phyloP scores from a whole-genome alignment of 192 early-diverging fungal genomes.

The Linnemannia schmuckeri region DNA sequence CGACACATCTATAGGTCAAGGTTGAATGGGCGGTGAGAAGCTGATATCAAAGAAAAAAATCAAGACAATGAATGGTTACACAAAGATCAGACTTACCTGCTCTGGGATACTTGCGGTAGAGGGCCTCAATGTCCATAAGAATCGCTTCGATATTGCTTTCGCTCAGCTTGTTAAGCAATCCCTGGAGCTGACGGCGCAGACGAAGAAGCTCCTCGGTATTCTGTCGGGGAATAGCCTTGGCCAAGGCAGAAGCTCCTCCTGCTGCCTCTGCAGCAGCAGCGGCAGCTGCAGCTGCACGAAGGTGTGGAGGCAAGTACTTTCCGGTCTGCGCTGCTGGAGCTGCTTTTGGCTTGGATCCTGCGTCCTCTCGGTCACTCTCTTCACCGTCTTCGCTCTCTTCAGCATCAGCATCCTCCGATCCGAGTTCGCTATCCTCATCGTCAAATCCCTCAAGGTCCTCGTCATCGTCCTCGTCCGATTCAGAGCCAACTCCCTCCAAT shows the following conservation, averaged over 20 bases:
- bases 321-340: conserved; percentile 5
- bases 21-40: not conserved
- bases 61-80: not conserved
- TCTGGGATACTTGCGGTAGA: conserved; percentile 76
- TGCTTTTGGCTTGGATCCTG: conserved; percentile 7
- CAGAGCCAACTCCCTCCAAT: conserved; percentile 20
- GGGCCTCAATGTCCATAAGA: conserved; percentile 81
- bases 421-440: conserved; percentile 35
- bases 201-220: conserved; percentile 81
- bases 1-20: conserved; percentile 78
- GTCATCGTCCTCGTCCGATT: conserved; percentile 30
- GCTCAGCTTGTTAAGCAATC: conserved; percentile 75
- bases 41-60: not conserved
- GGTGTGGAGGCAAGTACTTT: conserved; percentile 93
- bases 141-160: conserved; percentile 95
- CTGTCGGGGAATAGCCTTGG: conserved; percentile 45
- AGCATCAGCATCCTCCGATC: conserved; percentile 47
- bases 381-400: conserved; percentile 49
- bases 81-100: conserved; percentile 61
- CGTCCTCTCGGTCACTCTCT: conserved; percentile 20
- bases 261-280: conserved; percentile 25
- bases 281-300: conserved; percentile 70
- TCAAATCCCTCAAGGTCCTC: conserved; percentile 42
- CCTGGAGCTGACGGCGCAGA: conserved; percentile 86
- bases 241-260: conserved; percentile 36